Evolutionary conservation across 139 green algal genomes (phyloP), one percentile per base, ranked within the genome.

Genomic region (Haematococcus lacustris): DNA sequence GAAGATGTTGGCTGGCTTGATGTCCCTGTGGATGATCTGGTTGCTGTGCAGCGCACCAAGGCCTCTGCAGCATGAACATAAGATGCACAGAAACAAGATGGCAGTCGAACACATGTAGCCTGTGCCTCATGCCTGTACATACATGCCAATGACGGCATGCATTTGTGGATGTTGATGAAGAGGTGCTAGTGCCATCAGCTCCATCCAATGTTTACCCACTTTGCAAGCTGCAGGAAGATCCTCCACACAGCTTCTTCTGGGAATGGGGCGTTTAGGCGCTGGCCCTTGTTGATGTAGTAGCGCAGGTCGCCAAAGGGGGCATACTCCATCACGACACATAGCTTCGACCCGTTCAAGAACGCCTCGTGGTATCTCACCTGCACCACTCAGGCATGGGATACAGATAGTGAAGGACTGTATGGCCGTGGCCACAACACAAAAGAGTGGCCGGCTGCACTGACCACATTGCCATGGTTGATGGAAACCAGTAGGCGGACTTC

Each of bases 241-340:
- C 82, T 81, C 91, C 89, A 94, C 13, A 96, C 83, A 21, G 86
- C 76, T 38, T 91, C 85, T 77, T 96, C 89, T 4, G 86, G 84
- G 69, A 96, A 90, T 0, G 78, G 82, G 50, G 85, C 77, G 23
- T 80, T 73, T 17, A 83, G 74, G 62, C 87, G 75, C 23, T 80
- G 70, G 13, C 80, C 63, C 63, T 69, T 69, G 33, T 73, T 84
- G 76, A 90, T 89, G 77, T 84, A 86, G 62, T 82, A 78, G 1
- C 62, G 59, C 17, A 94, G 72, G 78, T 93, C 88, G 1, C 88
- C 88, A 73, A 86, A 84, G 6, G 82, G 81, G 0, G 88, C 88
- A 71, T 87, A 93, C 75, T 94, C 89, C 89, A 94, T 93, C 13
- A 94, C 84, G 51, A 91, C 91, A 70, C 86, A 91, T 38, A 94